phyloP scores from a whole-genome alignment of 139 green algal genomes.

The Chlorella sp. region DNA sequence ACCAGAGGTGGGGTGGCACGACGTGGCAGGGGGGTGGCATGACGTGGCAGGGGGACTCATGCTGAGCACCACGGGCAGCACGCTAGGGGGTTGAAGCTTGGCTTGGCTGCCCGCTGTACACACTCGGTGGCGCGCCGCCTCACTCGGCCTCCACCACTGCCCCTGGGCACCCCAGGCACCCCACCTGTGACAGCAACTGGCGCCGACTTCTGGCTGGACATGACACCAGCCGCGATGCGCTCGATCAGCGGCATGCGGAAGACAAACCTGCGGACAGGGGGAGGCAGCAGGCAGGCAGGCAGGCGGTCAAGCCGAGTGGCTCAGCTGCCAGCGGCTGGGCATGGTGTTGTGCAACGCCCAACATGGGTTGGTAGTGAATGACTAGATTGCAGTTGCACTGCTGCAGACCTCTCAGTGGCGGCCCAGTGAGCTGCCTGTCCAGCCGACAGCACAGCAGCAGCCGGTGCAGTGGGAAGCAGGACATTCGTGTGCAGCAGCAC shows the following conservation, averaged over 20 bases:
- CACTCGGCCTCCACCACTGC: not conserved
- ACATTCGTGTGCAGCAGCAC: too few relatives aligned
- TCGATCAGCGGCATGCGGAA: constrained; percentile 52
- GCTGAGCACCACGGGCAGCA: too few relatives aligned
- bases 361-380: too few relatives aligned
- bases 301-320: not conserved
- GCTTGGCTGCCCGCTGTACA: too few relatives aligned
- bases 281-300: not conserved
- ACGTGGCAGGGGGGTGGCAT: too few relatives aligned
- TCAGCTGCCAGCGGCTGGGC: not conserved
- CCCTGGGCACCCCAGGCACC: not conserved
- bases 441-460: not conserved
- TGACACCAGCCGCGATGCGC: constrained; percentile 53
- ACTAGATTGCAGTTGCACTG: not conserved
- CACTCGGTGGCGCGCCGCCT: not conserved
- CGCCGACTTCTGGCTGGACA: constrained; percentile 69
- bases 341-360: too few relatives aligned
- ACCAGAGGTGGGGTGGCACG: not conserved
- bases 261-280: constrained; percentile 9
- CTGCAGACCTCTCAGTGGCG: not conserved
- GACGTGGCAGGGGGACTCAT: too few relatives aligned
- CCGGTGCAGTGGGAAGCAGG: not conserved
- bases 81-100: too few relatives aligned
- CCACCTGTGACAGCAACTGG: constrained; percentile 66
- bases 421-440: not conserved